These are phyloP conservation scores for Xerocomus potaroensis DNA, from an alignment of 768 basidiomycete species.

Conservation along the genomic window DNA sequence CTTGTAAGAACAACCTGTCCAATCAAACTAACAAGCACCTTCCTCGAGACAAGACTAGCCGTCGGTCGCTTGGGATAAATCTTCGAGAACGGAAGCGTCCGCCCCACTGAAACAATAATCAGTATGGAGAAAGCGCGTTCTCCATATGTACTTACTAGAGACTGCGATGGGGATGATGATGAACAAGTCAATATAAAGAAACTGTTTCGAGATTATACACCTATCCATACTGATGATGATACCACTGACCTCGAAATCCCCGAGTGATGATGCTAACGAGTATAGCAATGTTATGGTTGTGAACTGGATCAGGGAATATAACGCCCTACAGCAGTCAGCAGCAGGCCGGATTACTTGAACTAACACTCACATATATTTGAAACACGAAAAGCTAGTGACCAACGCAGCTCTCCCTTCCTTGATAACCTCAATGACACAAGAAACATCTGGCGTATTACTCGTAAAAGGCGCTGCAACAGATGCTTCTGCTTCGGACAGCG, in stretches of 20 bases:
- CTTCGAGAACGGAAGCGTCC: slow-evolving; percentile 83
- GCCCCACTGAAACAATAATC: slow-evolving; percentile 65
- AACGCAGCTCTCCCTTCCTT: slow-evolving; percentile 94
- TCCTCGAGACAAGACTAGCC: slow-evolving; percentile 91
- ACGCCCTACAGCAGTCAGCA: slow-evolving; percentile 58
- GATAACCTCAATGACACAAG: slow-evolving; percentile 94
- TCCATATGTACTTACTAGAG: slow-evolving; percentile 61
- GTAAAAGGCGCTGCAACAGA: slow-evolving; percentile 99
- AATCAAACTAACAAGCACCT: slow-evolving; percentile 88
- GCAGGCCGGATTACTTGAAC: background rate
- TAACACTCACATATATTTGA: slow-evolving; percentile 92
- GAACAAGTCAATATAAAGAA: slow-evolving; percentile 96
- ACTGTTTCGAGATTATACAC: slow-evolving; percentile 43
- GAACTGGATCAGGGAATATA: slow-evolving; percentile 98
- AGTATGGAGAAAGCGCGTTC: slow-evolving; percentile 1
- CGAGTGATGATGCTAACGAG: slow-evolving; percentile 92
- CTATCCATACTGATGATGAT: slow-evolving; percentile 1
- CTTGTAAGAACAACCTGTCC: slow-evolving; percentile 90
- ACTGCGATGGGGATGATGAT: slow-evolving; percentile 97
- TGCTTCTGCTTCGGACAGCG: slow-evolving; percentile 95
- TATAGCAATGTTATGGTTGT: slow-evolving; percentile 96
- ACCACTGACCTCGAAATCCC: slow-evolving; percentile 83
- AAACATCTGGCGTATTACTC: slow-evolving; percentile 87
- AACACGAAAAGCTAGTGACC: slow-evolving; percentile 98
- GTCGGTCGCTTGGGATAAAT: slow-evolving; percentile 91